Evolutionary conservation across 75 land plant species (phyloP), one percentile per base, ranked within the genome.

Genomic region (Azolla pinnata): DNA sequence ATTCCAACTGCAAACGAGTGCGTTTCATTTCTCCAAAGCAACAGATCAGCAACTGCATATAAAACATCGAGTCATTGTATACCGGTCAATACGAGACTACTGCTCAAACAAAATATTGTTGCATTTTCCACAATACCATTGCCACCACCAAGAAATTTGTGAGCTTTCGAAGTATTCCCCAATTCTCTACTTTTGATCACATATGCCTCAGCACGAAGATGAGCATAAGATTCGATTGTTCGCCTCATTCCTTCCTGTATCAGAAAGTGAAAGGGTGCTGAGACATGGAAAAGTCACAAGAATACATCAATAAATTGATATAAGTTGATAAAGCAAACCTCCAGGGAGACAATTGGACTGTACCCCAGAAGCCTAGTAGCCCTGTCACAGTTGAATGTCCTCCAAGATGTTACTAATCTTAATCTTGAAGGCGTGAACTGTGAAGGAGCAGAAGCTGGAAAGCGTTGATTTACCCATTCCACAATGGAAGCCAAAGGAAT

Each of bases 351-450:
- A 63, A 79, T 61, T 9, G 99, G 99, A 30, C 64, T 65, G 72
- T 95, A 95, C 33, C 81, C 82, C 51, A 95, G 68, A 35, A 60
- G 77, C 27, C 75, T 76, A 60, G 69, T 73, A 33, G 99, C 99
- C 75, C 81, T 86, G 42, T 77, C 65, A 63, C 72, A 81, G 60
- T 63, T 80, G 71, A 86, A 95, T 14, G 99, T 83, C 60, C 97
- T 63, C 58, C 62, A 69, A 44, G 80, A 69, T 23, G 84, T 62
- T 14, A 95, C 70, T 29, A 88, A 75, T 44, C 88, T 79, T 23
- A 95, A 65, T 57, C 88, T 74, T 48, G 83, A 69, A 51, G 95
- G 91, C 31, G 83, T 85, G 62, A 86, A 75, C 44, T 89, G 85
- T 33, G 93, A 81, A 26, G 87, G 83, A 23, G 97, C 86, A 71